A percentile compares a stretch with the other conserved stretches of the same genome.
These are phyloP conservation scores for Atkinsonella hypoxylon DNA, from an alignment of 2,329 filamentous ascomycete genomes.

Conservation along the genomic window DNA sequence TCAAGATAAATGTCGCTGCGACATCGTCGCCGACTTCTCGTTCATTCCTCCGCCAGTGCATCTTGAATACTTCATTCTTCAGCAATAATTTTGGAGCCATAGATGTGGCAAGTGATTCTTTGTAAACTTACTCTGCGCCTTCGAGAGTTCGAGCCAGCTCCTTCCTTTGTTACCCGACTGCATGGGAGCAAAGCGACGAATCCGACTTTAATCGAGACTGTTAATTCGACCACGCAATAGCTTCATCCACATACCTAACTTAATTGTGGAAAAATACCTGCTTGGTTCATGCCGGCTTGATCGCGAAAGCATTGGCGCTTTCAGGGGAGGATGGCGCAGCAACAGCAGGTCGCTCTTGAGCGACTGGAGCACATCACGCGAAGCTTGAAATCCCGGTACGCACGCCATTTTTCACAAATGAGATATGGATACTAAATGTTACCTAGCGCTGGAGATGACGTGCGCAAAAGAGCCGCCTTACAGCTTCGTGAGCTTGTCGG, in stretches of 20 bases:
- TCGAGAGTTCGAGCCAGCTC: slow-evolving; percentile 4
- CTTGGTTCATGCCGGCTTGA: slow-evolving; percentile 19
- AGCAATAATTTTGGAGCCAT: not conserved
- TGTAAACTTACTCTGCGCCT: slow-evolving; percentile 4
- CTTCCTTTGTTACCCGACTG: slow-evolving; percentile 3
- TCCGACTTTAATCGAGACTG: not conserved
- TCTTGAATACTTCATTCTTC: not conserved
- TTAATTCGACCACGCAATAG: not conserved
- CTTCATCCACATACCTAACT: not conserved
- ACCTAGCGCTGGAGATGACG: slow-evolving; percentile 30
- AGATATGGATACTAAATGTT: slow-evolving; percentile 9
- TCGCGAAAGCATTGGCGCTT: slow-evolving; percentile 12
- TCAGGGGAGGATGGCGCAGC: slow-evolving; percentile 27
- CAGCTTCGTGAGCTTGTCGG: slow-evolving; percentile 44
- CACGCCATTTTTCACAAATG: not conserved
- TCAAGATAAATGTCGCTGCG: not conserved
- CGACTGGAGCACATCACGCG: slow-evolving; percentile 42
- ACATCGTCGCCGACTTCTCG: not conserved
- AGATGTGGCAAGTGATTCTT: slow-evolving; percentile 1
- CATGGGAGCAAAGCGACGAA: not conserved
- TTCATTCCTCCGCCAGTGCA: not conserved
- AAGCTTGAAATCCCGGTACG: slow-evolving; percentile 44
- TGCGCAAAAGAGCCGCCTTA: slow-evolving; percentile 38
- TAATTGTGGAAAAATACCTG: not conserved
- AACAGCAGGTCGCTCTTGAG: slow-evolving; percentile 42